Evolutionary conservation across 164 flowering plant genomes (phyloP), one percentile per base, ranked within the genome.

Genomic region (Vitis riparia): DNA sequence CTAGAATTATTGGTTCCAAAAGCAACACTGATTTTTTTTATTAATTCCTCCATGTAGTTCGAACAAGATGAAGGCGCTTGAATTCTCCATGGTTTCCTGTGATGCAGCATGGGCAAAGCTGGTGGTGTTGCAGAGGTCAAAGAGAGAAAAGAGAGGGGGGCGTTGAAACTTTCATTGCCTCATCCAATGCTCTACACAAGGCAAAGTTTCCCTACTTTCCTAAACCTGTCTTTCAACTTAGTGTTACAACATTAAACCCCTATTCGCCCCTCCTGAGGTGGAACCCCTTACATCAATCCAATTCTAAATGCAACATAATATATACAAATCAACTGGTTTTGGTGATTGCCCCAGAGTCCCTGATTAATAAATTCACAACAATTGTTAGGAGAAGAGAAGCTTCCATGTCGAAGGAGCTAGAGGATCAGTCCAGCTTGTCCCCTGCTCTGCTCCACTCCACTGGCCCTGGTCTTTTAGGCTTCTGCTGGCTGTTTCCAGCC

Each of bases 371-470:
- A 47, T 55, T 16, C 60, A 71, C 68, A 66, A 59, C 37, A 19
- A 17, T 19, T 19, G 27, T 52, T 23, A 15, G 27, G 59, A 8
- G 68, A 64, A 13, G 19, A 48, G 48, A 52, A 44, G 17, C 55
- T 69, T 57, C 52, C 8, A 51, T 6, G 23, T 7, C 1, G 47
- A 19, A 55, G 59, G 19, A 32, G 19, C 1, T 37, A 17, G 44
- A 12, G 8, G 13, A 19, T 74, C 72, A 77, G 13, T 69, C 73
- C 32, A 51, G 68, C 77, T 74, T 67, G 74, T 73, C 77, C 73
- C 77, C 68, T 67, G 68, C 80, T 63, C 86, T 68, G 29, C 76
- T 76, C 84, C 87, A 86, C 49, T 82, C 86, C 74, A 75, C 66
- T 12, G 71, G 71, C 68, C 78, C 57, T 14, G 78, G 12, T 68